phyloP scores from a whole-genome alignment of 495 filamentous ascomycete species.

The Lasiosphaeria ovina region DNA sequence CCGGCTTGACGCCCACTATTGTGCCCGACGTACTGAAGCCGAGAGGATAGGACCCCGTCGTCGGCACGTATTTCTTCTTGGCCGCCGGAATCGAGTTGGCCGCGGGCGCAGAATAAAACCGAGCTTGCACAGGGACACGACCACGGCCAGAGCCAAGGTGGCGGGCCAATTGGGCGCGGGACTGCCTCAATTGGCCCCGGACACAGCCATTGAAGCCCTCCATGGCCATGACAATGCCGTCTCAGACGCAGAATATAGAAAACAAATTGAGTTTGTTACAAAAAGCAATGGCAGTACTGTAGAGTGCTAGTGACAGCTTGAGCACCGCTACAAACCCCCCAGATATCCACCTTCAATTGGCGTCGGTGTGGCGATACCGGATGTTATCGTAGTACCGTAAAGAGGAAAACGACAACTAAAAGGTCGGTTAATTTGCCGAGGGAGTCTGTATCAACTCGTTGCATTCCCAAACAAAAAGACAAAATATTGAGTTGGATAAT shows the following conservation, averaged over 20 bases:
- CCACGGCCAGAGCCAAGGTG: background rate
- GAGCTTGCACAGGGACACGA: slow-evolving; percentile 5
- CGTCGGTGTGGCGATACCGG: slow-evolving; percentile 2
- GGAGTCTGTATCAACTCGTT: no score
- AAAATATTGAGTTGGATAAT: no score
- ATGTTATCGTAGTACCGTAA: background rate
- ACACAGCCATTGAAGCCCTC: slow-evolving; percentile 23
- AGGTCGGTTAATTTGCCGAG: no score
- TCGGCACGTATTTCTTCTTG: slow-evolving; percentile 87
- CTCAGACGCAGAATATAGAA: no score
- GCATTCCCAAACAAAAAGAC: no score
- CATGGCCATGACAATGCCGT: slow-evolving; percentile 17
- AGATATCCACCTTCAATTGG: no score
- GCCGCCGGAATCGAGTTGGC: slow-evolving; percentile 63
- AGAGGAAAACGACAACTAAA: no score
- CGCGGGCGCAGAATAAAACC: slow-evolving; percentile 60
- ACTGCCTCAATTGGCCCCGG: slow-evolving; percentile 31
- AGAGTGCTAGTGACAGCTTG: no score
- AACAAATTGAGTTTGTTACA: no score
- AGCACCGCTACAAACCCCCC: no score
- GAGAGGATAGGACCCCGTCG: slow-evolving; percentile 78
- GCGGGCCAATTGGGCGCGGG: slow-evolving; percentile 26
- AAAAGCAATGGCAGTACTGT: no score
- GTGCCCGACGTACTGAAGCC: slow-evolving; percentile 86
- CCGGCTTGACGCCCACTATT: slow-evolving; percentile 90